Conservation (phyloP, 2,329 filamentous ascomycete species). For the Cladosporium velox region DNA sequence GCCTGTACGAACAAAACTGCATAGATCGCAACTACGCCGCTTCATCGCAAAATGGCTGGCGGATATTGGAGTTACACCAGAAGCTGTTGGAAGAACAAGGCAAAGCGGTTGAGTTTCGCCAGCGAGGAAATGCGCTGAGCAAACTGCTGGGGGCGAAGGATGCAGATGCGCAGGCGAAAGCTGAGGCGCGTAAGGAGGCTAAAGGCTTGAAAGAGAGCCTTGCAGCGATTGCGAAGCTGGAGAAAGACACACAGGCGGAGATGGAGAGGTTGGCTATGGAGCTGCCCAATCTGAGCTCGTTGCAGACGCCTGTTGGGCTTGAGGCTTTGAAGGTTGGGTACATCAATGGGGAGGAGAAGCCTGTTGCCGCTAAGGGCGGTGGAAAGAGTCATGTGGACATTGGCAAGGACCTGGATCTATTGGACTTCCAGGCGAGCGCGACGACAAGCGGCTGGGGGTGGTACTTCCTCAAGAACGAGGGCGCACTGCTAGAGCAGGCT, state of each 20-base stretch:
- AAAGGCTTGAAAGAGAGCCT: constrained; percentile 65
- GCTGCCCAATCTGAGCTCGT: constrained; percentile 83
- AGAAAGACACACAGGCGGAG: constrained; percentile 61
- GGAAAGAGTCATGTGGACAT: constrained; percentile 64
- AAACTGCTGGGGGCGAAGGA: constrained; percentile 49
- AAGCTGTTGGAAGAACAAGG: constrained; percentile 55
- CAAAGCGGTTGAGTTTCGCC: constrained; percentile 62
- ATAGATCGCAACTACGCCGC: constrained; percentile 76
- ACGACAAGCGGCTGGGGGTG: constrained; percentile 93
- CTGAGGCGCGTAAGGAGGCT: constrained; percentile 62
- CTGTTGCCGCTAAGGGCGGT: neutral
- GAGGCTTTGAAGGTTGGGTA: constrained; percentile 69
- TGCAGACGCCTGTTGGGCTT: constrained; percentile 70
- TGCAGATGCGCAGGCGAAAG: constrained; percentile 23
- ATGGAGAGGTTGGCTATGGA: constrained; percentile 74
- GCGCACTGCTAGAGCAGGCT: constrained; percentile 90
- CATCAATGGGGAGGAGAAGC: constrained; percentile 66
- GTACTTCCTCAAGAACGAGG: constrained; percentile 95
- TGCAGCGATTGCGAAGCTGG: constrained; percentile 60
- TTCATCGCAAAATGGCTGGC: constrained; percentile 54
- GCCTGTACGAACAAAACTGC: constrained; percentile 80
- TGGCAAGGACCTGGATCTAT: constrained; percentile 78
- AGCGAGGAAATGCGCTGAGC: constrained; percentile 66
- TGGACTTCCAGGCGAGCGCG: constrained; percentile 83
- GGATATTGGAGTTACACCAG: constrained; percentile 54